Conservation (phyloP, 345 rosid species). For the Corchorus capsularis region DNA sequence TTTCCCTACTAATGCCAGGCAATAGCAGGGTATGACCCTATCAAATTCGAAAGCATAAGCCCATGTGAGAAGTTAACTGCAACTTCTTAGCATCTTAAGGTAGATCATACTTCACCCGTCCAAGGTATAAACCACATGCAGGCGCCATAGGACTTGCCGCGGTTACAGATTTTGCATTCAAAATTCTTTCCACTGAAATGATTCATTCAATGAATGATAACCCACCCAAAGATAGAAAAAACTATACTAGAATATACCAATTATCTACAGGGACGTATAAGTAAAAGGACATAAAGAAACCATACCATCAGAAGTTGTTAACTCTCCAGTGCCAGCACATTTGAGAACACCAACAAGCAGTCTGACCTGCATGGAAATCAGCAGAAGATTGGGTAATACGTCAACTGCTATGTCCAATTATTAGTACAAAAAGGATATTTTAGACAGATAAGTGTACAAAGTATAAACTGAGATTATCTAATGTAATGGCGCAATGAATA, state of each 20-base stretch:
- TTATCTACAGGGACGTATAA: neutral
- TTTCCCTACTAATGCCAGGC: too few relatives aligned
- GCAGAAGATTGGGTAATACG: neutral
- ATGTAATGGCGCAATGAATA: neutral
- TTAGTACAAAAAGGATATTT: neutral
- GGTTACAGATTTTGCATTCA: conserved; percentile 66
- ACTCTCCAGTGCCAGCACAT: conserved; percentile 80
- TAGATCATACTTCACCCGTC: conserved; percentile 73
- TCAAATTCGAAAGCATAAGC: neutral
- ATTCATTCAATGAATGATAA: conserved; percentile 13
- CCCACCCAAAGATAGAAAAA: neutral
- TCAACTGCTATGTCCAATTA: neutral
- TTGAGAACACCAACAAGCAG: conserved; percentile 84
- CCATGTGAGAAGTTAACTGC: neutral
- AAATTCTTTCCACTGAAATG: conserved; percentile 62
- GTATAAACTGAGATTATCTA: neutral
- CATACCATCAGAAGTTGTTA: conserved; percentile 68
- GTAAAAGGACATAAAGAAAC: neutral
- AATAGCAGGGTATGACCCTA: neutral
- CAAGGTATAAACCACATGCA: conserved; percentile 81
- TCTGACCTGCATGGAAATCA: conserved; percentile 62
- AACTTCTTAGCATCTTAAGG: conserved; percentile 30
- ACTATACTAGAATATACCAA: neutral
- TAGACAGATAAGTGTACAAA: neutral
- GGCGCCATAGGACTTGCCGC: conserved; percentile 92